Evolutionary conservation across 495 filamentous ascomycete species (phyloP).

Genomic region (Neurospora sp.): DNA sequence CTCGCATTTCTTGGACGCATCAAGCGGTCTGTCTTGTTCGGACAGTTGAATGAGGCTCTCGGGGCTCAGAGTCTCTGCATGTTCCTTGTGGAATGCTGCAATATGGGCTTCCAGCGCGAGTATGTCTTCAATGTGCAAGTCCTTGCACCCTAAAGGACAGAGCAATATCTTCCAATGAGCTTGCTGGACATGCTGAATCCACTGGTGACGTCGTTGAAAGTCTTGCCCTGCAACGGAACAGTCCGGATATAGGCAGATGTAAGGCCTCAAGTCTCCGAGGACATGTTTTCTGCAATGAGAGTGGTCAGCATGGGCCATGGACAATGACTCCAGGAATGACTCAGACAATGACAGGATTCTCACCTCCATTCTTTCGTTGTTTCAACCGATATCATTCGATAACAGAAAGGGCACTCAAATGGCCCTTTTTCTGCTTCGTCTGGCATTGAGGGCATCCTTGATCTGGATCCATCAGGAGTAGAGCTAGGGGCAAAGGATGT

Average conservation of each 20-base stretch:
- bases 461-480: background rate
- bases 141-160: background rate
- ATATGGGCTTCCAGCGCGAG: background rate
- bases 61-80: background rate
- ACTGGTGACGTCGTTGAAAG: constrained; percentile 6
- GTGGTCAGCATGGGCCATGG: too few species aligned
- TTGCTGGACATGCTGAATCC: constrained; percentile 7
- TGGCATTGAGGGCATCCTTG: constrained; percentile 11
- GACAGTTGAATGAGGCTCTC: background rate
- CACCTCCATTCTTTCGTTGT: constrained; percentile 26
- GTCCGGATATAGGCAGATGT: constrained; percentile 16
- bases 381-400: constrained; percentile 17
- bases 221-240: constrained; percentile 4
- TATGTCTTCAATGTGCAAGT: background rate
- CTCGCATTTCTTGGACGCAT: background rate
- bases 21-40: background rate
- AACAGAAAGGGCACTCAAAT: constrained; percentile 30
- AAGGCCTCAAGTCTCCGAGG: constrained; percentile 22
- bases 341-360: background rate
- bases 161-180: constrained; percentile 5
- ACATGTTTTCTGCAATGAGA: constrained; percentile 19
- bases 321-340: too few species aligned
- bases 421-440: constrained; percentile 9
- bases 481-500: constrained; percentile 11
- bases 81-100: background rate